phyloP scores from a whole-genome alignment of 169 alveolate species.

The Cryptosporidium sp. region DNA sequence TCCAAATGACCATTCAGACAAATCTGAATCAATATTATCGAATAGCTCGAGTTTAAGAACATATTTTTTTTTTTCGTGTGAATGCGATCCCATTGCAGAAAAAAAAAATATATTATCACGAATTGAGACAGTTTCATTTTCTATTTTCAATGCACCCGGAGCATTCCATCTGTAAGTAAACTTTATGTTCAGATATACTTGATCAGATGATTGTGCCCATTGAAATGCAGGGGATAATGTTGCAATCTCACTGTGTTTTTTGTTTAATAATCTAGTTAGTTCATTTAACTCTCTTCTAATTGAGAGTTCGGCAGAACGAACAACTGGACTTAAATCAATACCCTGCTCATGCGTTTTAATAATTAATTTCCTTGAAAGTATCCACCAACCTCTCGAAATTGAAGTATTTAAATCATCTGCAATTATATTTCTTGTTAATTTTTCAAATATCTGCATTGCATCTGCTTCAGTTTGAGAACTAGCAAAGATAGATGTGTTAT shows the following conservation, averaged over 20 bases:
- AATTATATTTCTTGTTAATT: conserved; percentile 19
- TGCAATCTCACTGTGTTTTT: conserved; percentile 61
- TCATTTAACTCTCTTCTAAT: conserved; percentile 76
- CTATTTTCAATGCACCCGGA: conserved; percentile 92
- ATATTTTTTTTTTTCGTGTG: conserved; percentile 86
- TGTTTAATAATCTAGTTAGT: conserved; percentile 69
- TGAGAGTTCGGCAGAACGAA: conserved; percentile 43
- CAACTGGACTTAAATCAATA: conserved; percentile 58
- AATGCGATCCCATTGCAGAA: conserved; percentile 88
- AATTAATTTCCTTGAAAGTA: conserved; percentile 32
- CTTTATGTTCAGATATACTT: conserved; percentile 89
- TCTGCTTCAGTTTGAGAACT: conserved; percentile 12
- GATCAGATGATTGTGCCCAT: conserved; percentile 95
- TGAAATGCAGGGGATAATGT: conserved; percentile 93
- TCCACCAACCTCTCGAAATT: conserved; percentile 76
- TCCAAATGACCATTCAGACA: conserved; percentile 86
- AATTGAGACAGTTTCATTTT: conserved; percentile 82
- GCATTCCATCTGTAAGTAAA: conserved; percentile 95
- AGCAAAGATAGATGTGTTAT: conserved; percentile 24
- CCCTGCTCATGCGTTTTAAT: conserved; percentile 67
- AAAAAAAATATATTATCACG: conserved; percentile 80
- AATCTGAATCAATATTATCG: conserved; percentile 82
- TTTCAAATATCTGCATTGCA: conserved; percentile 24
- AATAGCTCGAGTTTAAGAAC: conserved; percentile 83
- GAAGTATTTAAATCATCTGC: conserved; percentile 48